Percentiles rank a stretch among this genome's conserved stretches.
Conservation (phyloP, 2,329 filamentous ascomycete genomes). For the Capronia americana region DNA sequence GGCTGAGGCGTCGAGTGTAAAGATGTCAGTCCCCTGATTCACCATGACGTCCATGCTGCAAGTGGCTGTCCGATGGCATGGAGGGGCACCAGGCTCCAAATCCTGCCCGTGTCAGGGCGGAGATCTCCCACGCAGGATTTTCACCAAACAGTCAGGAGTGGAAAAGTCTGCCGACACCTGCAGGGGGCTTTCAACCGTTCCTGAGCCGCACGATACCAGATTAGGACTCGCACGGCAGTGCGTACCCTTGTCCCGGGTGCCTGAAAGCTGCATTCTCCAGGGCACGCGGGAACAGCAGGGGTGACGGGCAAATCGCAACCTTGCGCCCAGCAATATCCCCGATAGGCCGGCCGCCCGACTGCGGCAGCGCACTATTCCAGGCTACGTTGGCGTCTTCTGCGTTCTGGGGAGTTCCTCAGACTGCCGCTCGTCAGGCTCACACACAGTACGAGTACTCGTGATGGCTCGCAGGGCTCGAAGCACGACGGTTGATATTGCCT, state of each 20-base stretch:
- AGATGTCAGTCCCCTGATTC: background rate
- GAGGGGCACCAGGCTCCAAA: slow-evolving; percentile 16
- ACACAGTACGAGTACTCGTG: background rate
- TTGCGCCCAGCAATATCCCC: slow-evolving; percentile 14
- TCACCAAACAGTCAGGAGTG: background rate
- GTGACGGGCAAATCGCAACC: slow-evolving; percentile 18
- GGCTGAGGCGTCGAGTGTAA: background rate
- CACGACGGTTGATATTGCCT: background rate
- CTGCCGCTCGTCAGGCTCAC: background rate
- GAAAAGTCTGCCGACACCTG: slow-evolving; percentile 15
- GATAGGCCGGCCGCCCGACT: slow-evolving; percentile 8
- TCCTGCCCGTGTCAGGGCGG: slow-evolving; percentile 4
- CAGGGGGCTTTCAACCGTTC: slow-evolving; percentile 6
- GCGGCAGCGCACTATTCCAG: slow-evolving; percentile 4
- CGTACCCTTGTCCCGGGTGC: slow-evolving; percentile 11
- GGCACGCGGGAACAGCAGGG: slow-evolving; percentile 10
- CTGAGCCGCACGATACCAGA: background rate
- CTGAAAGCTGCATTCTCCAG: slow-evolving; percentile 11
- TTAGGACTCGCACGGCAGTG: background rate
- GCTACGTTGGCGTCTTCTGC: background rate
- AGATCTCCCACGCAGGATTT: background rate
- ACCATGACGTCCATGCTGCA: background rate
- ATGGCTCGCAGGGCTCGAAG: background rate
- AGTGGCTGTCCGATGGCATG: background rate
- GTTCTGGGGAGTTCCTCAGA: background rate